Conservation (phyloP, 2,329 filamentous ascomycete genomes). For the Myriosclerotinia curreyana region DNA sequence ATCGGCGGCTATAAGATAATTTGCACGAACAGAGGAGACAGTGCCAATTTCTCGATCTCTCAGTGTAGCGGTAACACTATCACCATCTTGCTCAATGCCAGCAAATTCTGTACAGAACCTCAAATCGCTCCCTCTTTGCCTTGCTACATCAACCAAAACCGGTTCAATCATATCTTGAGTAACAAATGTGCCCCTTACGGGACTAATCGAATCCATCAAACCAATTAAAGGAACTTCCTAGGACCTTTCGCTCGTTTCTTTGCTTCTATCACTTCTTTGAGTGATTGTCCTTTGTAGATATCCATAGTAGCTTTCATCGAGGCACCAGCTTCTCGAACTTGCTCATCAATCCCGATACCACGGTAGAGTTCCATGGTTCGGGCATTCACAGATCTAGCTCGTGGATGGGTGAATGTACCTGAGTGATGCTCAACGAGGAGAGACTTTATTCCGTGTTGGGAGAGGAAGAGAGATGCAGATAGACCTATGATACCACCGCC, state of each 20-base stretch:
- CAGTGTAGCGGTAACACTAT: slow-evolving; percentile 35
- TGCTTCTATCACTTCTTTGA: slow-evolving; percentile 29
- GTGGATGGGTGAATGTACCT: slow-evolving; percentile 41
- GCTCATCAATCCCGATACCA: slow-evolving; percentile 35
- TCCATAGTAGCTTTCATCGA: slow-evolving; percentile 30
- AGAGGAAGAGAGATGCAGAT: slow-evolving; percentile 42
- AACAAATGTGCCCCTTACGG: slow-evolving; percentile 35
- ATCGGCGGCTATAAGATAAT: slow-evolving; percentile 44
- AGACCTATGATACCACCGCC: slow-evolving; percentile 45
- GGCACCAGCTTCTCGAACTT: slow-evolving; percentile 29
- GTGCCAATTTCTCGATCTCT: slow-evolving; percentile 24
- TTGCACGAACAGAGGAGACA: slow-evolving; percentile 32
- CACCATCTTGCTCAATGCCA: slow-evolving; percentile 29
- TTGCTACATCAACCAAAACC: slow-evolving; percentile 40
- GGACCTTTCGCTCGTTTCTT: slow-evolving; percentile 28
- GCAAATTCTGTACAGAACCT: slow-evolving; percentile 39
- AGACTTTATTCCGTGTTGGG: slow-evolving; percentile 37
- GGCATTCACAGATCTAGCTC: slow-evolving; percentile 40
- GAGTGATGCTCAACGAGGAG: slow-evolving; percentile 43
- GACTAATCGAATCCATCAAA: slow-evolving; percentile 24
- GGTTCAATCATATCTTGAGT: slow-evolving; percentile 45
- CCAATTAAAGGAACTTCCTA: slow-evolving; percentile 25
- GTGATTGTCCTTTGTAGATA: slow-evolving; percentile 24
- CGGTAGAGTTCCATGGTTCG: slow-evolving; percentile 43
- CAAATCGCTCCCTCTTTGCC: slow-evolving; percentile 40